phyloP scores from a whole-genome alignment of 805 yeast species.

The Kregervanrija delftensis region DNA sequence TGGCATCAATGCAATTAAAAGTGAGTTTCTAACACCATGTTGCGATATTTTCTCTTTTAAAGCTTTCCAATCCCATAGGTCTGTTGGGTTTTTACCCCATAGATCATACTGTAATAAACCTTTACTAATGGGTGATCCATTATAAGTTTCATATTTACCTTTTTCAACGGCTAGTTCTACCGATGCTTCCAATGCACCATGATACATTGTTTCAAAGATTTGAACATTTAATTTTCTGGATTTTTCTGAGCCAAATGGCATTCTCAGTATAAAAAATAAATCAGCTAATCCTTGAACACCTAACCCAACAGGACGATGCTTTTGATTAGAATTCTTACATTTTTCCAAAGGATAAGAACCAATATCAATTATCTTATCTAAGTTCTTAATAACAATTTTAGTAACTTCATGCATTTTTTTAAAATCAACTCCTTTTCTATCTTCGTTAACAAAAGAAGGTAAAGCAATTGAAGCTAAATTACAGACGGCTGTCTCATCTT shows the following conservation, averaged over 20 bases:
- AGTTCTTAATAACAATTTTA: conserved; percentile 71
- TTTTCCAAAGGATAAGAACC: conserved; percentile 78
- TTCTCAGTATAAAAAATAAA: conserved; percentile 66
- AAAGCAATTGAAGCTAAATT: conserved; percentile 87
- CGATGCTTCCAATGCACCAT: conserved; percentile 86
- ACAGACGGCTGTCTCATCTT: conserved; percentile 94
- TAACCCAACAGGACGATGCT: conserved; percentile 89
- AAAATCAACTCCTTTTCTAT: conserved; percentile 55
- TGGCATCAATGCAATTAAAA: conserved; percentile 93
- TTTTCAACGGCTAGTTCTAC: conserved; percentile 63
- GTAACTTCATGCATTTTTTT: conserved; percentile 65
- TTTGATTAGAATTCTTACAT: conserved; percentile 69
- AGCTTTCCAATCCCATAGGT: conserved; percentile 79
- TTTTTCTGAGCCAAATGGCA: conserved; percentile 79
- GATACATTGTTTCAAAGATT: conserved; percentile 93
- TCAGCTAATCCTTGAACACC: conserved; percentile 99
- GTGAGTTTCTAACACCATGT: conserved; percentile 79
- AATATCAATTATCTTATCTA: conserved; percentile 78
- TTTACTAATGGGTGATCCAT: conserved; percentile 85
- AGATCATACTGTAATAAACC: conserved; percentile 82
- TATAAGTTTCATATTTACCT: conserved; percentile 68
- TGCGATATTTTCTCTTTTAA: conserved; percentile 52
- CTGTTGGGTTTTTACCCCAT: conserved; percentile 77
- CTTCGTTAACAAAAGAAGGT: conserved; percentile 57
- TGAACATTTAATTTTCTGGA: conserved; percentile 74